Evolutionary conservation across 2,329 filamentous ascomycete genomes (phyloP), one percentile per base, ranked within the genome.

Genomic region (Aphanocladium album): DNA sequence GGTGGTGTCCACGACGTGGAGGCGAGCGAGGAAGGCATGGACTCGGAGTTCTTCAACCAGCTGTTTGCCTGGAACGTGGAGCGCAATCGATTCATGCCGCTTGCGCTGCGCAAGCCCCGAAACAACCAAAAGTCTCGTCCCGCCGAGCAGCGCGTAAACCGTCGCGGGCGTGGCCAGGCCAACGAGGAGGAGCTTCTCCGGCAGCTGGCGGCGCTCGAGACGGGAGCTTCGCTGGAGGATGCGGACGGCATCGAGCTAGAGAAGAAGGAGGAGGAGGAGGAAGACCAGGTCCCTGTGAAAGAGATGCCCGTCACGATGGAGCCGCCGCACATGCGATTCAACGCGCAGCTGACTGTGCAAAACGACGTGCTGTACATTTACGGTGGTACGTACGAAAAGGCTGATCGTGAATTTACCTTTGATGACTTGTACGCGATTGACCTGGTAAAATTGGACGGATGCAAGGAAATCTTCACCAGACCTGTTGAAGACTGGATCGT

Each of bases 41-140:
- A 99, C 59, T 96, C 91, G 70, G 93, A 97, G 72, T 99, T 99
- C 76, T 99, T 98, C 78, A 93, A 97, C 68, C 84, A 88, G 60
- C 76, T 98, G 25, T 96, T 90, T 69, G 90, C 93, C 5, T 98
- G 93, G 91, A 97, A 96, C 70, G 87, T 96, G 64, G 95, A 98
- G 69, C 85, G 93, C 62, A 99, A 99, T 72, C 83, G 95, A 9
- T 98, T 96, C 77, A 97, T 98, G 79, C 90, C 89, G 2, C 80
- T 98, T 49, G 79, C 80, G 11, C 78, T 98, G 50, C 83, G 93
- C 57, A 90, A 91, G 67, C 84, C 91, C 2, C 86, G 91, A 27
- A n/a, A 51, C 3, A 78, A 82, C 21, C 83, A 84, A 87, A 67
- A 66, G 69, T 54, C 81, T 80, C 39, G 77, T 76, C 16, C 56